Evolutionary conservation across 2,329 filamentous ascomycete species (phyloP).

Genomic region (Sporothrix schenckii): DNA sequence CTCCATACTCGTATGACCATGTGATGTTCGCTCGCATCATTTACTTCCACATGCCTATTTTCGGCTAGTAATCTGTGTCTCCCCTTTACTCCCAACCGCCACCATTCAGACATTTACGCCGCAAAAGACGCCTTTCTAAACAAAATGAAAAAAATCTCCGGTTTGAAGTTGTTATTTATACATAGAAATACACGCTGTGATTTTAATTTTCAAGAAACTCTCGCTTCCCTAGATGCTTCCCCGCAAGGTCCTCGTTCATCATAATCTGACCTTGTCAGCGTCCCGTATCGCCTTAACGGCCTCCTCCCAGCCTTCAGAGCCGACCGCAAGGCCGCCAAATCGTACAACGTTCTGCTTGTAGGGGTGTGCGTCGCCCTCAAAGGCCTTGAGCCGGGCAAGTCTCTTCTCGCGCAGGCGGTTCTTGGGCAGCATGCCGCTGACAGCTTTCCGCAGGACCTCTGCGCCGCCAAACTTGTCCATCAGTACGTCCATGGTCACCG

Average conservation of each 20-base stretch:
- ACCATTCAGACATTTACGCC: neutral
- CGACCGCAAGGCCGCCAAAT: constrained; percentile 64
- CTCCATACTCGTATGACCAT: neutral
- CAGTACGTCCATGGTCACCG: constrained; percentile 91
- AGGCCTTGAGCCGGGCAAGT: constrained; percentile 87
- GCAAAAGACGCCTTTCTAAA: neutral
- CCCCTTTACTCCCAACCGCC: too few relatives aligned
- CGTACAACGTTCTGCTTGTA: constrained; percentile 85
- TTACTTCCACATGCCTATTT: neutral
- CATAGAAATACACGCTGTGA: constrained; percentile 27
- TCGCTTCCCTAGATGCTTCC: constrained; percentile 7
- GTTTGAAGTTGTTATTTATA: neutral
- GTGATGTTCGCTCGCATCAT: neutral
- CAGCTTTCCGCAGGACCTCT: constrained; percentile 87
- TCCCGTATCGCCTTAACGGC: constrained; percentile 55
- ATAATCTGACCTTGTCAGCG: constrained; percentile 31
- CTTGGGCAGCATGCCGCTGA: constrained; percentile 97
- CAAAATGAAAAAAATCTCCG: neutral
- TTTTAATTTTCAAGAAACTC: neutral
- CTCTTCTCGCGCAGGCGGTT: constrained; percentile 88
- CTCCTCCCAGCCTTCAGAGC: constrained; percentile 57
- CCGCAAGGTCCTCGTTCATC: neutral
- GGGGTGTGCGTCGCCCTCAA: constrained; percentile 89
- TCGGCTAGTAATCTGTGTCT: neutral
- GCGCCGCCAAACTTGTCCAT: constrained; percentile 92